These are phyloP conservation scores for Pseudogymnoascus sp. DNA, from an alignment of 2,329 filamentous ascomycete genomes.

Conservation along the genomic window DNA sequence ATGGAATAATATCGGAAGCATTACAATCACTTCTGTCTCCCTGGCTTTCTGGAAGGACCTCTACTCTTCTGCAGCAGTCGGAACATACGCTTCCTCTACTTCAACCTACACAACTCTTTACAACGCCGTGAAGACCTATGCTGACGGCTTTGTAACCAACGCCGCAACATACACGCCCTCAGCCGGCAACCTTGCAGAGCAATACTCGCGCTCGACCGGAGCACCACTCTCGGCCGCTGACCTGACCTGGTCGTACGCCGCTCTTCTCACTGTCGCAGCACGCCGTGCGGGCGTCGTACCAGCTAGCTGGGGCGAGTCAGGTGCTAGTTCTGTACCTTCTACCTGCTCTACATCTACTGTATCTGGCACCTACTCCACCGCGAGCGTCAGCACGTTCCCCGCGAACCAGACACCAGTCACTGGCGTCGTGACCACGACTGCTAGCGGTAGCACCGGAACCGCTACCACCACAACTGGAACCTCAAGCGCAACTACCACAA, in stretches of 20 bases:
- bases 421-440: too few relatives aligned
- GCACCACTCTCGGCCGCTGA: conserved; percentile 56
- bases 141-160: conserved; percentile 46
- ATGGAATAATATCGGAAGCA: conserved; percentile 55
- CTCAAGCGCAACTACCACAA: too few relatives aligned
- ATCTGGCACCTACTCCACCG: too few relatives aligned
- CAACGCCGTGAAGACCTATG: conserved; percentile 52
- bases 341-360: too few relatives aligned
- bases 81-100: conserved; percentile 47
- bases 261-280: conserved; percentile 54
- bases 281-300: conserved; percentile 49
- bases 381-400: too few relatives aligned
- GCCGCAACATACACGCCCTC: conserved; percentile 42
- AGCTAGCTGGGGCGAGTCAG: conserved; percentile 40
- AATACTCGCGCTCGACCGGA: conserved; percentile 50
- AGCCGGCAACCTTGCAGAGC: conserved; percentile 59
- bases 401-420: too few relatives aligned
- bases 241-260: conserved; percentile 66
- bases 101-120: conserved; percentile 40
- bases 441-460: too few relatives aligned
- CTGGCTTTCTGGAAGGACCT: conserved; percentile 65
- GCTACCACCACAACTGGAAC: too few relatives aligned
- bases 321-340: too few relatives aligned
- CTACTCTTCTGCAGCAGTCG: conserved; percentile 50
- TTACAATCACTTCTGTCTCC: conserved; percentile 57